phyloP scores from a whole-genome alignment of 1,284 basidiomycete species.

The Exsudoporus floridanus region DNA sequence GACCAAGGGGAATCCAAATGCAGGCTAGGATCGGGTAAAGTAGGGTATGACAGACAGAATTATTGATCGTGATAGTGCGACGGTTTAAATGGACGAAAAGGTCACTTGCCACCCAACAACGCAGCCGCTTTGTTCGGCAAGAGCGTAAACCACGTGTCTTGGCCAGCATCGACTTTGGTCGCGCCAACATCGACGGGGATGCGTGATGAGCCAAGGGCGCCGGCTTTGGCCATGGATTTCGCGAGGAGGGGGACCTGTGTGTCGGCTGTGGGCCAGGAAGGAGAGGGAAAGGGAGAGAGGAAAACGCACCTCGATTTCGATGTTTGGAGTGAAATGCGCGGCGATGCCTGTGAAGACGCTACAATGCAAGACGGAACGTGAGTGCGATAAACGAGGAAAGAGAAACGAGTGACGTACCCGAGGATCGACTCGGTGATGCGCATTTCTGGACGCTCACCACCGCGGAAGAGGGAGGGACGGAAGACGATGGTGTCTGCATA shows the following conservation, averaged over 20 bases:
- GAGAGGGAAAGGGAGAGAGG: too few species aligned
- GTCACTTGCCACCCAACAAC: slow-evolving; percentile 18
- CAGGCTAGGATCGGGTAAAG: too few species aligned
- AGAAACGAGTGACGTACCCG: slow-evolving; percentile 37
- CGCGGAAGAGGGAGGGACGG: slow-evolving; percentile 55
- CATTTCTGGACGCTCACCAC: slow-evolving; percentile 41
- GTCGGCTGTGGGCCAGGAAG: too few species aligned
- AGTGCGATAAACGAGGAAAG: too few species aligned
- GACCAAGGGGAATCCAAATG: too few species aligned
- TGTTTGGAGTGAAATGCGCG: slow-evolving; percentile 39
- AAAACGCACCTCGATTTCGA: slow-evolving; percentile 47
- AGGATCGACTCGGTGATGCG: slow-evolving; percentile 43
- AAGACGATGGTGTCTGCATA: slow-evolving; percentile 71
- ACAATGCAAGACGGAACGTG: too few species aligned
- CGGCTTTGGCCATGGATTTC: slow-evolving; percentile 30
- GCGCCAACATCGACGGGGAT: slow-evolving; percentile 21
- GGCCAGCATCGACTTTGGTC: slow-evolving; percentile 19
- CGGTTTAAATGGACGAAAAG: not conserved
- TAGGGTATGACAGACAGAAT: too few species aligned
- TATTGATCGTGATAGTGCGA: too few species aligned
- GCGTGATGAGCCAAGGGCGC: slow-evolving; percentile 22
- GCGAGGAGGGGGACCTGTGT: slow-evolving; percentile 18
- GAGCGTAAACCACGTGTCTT: slow-evolving; percentile 23
- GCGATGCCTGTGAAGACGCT: slow-evolving; percentile 39
- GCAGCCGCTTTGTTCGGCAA: slow-evolving; percentile 27